These are phyloP conservation scores for Beauveria brongniartii DNA, from an alignment of 2,329 filamentous ascomycete species.

Conservation along the genomic window DNA sequence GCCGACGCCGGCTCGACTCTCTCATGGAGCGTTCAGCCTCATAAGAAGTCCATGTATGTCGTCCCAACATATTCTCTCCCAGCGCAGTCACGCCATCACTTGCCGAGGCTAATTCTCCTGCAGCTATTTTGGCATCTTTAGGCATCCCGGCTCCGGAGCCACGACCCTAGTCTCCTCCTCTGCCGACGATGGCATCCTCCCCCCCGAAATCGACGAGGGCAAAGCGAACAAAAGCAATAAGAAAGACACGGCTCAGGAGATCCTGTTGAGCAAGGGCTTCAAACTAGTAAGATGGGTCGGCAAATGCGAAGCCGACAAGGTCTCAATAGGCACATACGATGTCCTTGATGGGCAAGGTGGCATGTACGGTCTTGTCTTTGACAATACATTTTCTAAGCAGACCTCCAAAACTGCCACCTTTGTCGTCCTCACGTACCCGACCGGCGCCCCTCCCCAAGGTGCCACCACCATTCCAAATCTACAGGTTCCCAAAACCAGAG, in stretches of 20 bases:
- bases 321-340: conserved; percentile 82
- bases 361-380: conserved; percentile 94
- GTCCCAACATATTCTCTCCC: not conserved
- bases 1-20: conserved; percentile 86
- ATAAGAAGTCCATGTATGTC: conserved; percentile 85
- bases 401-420: conserved; percentile 92
- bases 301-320: conserved; percentile 94
- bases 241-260: conserved; percentile 54
- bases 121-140: conserved; percentile 94
- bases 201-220: conserved; percentile 33
- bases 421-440: conserved; percentile 88
- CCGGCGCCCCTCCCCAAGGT: conserved; percentile 67
- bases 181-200: conserved; percentile 34
- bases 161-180: conserved; percentile 37
- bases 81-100: conserved; percentile 14
- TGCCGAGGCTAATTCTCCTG: conserved; percentile 4
- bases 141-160: conserved; percentile 72
- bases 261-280: conserved; percentile 59
- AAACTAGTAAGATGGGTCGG: conserved; percentile 76
- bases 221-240: conserved; percentile 45
- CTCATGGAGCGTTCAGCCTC: conserved; percentile 94
- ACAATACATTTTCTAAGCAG: conserved; percentile 97
- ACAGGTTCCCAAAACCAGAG: conserved; percentile 29
- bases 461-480: conserved; percentile 60
- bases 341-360: conserved; percentile 67